Base-by-base conservation (phyloP, 2,329 filamentous ascomycete species). In the Phialophora chinensis region DNA sequence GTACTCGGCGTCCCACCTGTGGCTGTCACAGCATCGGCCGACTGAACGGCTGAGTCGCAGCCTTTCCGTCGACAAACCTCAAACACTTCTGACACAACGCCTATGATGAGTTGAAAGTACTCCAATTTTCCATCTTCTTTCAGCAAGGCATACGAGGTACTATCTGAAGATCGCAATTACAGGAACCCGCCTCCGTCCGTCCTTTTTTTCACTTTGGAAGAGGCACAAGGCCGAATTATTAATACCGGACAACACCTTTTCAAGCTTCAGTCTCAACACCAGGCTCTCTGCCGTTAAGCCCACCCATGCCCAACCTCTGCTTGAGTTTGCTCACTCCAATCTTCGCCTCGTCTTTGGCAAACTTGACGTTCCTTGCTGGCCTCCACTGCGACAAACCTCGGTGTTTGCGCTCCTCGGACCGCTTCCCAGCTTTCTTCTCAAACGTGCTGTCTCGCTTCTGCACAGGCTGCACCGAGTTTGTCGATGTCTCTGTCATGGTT, bases 351-450 rank as follows among this genome's bases (percentile, higher is more conserved):
- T 97, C 85, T 79, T 95, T 96, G 52, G 90, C 93, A 77, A 97
- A 98, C 71, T 89, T 88, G 25, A 88, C 83, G 75, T 97, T 97
- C 49, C 94, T 85, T 76, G 93, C 91, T 0, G 94, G 93, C 74
- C 89, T 91, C 93, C 93, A 98, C 78, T 98, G 94, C 92, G 97
- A 96, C 75, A 97, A 74, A 0, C 94, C 94, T 11, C 93, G 85
- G 72, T 97, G 93, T 79, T 93, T 92, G 0, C 93, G 87, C 76
- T 93, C 90, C 76, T 97, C 84, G 38, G 77, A 80, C 55, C 79
- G 78, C 66, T 77, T 78, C 60, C 79, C 79, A 11, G 76, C 76
- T 66, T 74, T 77, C 38, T 79, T 77, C 2, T 74, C 75, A 52
- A 69, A 73, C 49, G 69, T 71, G 10, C 69, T 54, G 23, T 73